Evolutionary conservation across 2,329 filamentous ascomycete genomes (phyloP), one percentile per base, ranked within the genome.

Genomic region (Cercospora citrullina): DNA sequence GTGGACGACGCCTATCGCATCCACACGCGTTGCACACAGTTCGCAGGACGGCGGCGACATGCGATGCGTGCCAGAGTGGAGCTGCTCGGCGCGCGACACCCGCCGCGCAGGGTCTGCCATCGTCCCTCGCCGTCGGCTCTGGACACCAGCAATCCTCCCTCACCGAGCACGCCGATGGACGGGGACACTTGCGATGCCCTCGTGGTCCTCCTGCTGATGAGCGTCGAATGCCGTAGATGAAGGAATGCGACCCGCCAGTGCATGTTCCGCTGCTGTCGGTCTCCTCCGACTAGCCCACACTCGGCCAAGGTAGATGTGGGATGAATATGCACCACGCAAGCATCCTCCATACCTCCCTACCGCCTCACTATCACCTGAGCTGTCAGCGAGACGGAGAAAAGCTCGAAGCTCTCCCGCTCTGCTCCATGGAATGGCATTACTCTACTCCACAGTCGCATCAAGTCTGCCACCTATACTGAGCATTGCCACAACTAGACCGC

Each of bases 21-120:
- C 48, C 48, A 42, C 36, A 42, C 36, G 36, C 36, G 36, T 42
- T 42, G 36, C 36, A 42, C 16, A 2, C 16, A 42, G 36, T n/a
- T 42, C 36, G 16, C 45, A 36, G 61, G 61, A 64, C 48, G 26
- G 53, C 61, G 61, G 61, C 61, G 61, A 64, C 28, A 39, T 64
- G 61, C 61, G 61, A 64, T 31, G 48, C 23, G 18, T n/a, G 59
- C 23, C 12, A 31, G 23, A 57, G 53, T 57, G 53, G 53, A 57
- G 53, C 53, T 53, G 48, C 21, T 28, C 48, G 26, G 48, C 48
- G 12, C 48, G 48, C 21, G 21, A 42, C 36, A n/a, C 6, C 36
- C 6, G 36, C 36, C 16, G 36, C 36, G 36, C 36, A n/a, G 36
- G 36, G 36, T 42, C 36, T 42, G 36, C 36, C 36, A 42, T 42